Evolutionary conservation across 768 basidiomycete genomes (phyloP).

Genomic region (Leccinum uliginosum): DNA sequence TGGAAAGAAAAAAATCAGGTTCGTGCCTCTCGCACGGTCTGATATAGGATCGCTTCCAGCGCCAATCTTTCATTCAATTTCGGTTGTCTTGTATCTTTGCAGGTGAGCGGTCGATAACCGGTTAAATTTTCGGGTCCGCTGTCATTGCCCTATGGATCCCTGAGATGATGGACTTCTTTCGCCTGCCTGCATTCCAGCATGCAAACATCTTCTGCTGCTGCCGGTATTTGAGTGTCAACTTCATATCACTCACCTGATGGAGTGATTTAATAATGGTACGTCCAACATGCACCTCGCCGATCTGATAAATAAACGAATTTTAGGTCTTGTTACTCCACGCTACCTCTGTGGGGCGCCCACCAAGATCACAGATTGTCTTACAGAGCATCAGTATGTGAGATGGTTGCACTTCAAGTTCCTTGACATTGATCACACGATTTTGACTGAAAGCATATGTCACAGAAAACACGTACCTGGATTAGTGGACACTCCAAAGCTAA

Average conservation of each 20-base stretch:
- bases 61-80: neutral
- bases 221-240: neutral
- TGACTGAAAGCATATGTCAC: neutral
- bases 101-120: neutral
- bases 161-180: constrained; percentile 3
- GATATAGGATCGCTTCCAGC: neutral
- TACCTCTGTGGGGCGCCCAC: neutral
- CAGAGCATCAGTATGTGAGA: neutral
- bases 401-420: neutral
- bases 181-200: constrained; percentile 4
- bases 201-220: neutral
- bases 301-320: neutral
- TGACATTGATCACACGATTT: neutral
- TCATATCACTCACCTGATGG: neutral
- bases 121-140: neutral
- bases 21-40: neutral
- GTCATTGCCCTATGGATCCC: neutral
- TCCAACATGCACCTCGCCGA: neutral
- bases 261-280: neutral
- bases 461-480: neutral
- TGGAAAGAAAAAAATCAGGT: neutral
- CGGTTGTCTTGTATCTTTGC: neutral
- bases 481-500: neutral
- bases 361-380: neutral
- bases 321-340: neutral